Base-by-base conservation (phyloP, 2,329 filamentous ascomycete species). In the Ophiostoma triangulosporum region DNA sequence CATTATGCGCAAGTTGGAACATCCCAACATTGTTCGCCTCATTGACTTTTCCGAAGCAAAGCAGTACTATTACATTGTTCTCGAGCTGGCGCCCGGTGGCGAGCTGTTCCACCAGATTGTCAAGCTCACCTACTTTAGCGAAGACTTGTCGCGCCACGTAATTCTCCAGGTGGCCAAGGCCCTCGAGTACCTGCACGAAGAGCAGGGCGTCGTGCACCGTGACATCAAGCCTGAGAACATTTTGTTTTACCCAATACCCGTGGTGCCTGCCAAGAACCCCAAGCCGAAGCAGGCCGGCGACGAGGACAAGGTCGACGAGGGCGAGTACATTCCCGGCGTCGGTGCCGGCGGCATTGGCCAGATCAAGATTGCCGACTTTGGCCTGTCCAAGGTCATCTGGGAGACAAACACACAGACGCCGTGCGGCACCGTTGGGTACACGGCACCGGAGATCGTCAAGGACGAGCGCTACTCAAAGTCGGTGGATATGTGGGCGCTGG, bases 181-280 rank as follows among this genome's bases (percentile, higher is more conserved):
- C 14, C 74, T 98, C 52, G 84, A 91, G 64, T 97, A 97, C 65
- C 69, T 98, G 56, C 93, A 98, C 62, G 93, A 97, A 65, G 88
- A 93, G 62, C 88, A 84, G 59, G 93, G 93, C 54, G 89, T 98
- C 54, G 93, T 98, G 59, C 93, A 98, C 73, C 87, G 93, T 68
- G 90, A 96, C 66, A 98, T 98, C 70, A 98, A 98, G 70, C 93
- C 93, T 0, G 93, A 98, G 69, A 98, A 98, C 64, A 81, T 98
- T 53, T 74, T 98, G 3, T 98, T 96, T 69, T 87, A 88, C 61
- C 91, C 90, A 4, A 86, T 83, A 56, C 84, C 88, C 0, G 83
- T 93, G 58, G 69, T 94, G 20, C 87, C 90, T 0, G 84, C 86
- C 6, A 91, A 83, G 65, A 74, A 81, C 52, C 88, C 88, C 1